These are phyloP conservation scores for Thermochaetoides dissita DNA, from an alignment of 2,329 filamentous ascomycete species.

Conservation along the genomic window DNA sequence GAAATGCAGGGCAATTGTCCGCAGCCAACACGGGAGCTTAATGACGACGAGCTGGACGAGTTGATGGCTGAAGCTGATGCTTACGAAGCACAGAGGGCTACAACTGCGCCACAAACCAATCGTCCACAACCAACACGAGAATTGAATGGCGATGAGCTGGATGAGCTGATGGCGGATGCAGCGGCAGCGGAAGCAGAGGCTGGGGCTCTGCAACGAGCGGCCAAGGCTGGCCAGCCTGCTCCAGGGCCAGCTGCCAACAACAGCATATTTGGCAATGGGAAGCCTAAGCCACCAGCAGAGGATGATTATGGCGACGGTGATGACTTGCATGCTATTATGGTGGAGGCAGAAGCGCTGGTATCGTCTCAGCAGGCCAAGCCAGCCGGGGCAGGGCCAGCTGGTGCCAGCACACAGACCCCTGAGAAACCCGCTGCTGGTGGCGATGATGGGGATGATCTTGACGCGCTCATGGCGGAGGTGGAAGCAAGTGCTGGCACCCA, in stretches of 20 bases:
- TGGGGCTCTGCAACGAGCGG: not conserved
- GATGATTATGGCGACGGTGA: constrained; percentile 17
- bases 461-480: constrained; percentile 21
- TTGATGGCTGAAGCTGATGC: constrained; percentile 21
- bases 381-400: not conserved
- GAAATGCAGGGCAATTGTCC: constrained; percentile 5
- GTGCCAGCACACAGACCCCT: not conserved
- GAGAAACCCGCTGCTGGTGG: not conserved
- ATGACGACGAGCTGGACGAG: constrained; percentile 24
- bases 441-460: constrained; percentile 21
- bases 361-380: too few relatives aligned
- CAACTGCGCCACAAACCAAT: not conserved
- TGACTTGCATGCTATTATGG: constrained; percentile 23
- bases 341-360: constrained; percentile 12
- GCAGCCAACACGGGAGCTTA: constrained; percentile 9
- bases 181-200: constrained; percentile 3
- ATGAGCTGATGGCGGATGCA: too few relatives aligned
- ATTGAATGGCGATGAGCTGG: too few relatives aligned
- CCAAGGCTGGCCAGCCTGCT: constrained; percentile 6
- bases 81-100: not conserved
- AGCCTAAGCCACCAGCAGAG: not conserved
- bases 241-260: not conserved
- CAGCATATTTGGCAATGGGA: constrained; percentile 12
- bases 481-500: constrained; percentile 1
- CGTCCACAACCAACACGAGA: not conserved